Evolutionary conservation across 2,329 filamentous ascomycete species (phyloP).

Genomic region (Colletotrichum aenigma): DNA sequence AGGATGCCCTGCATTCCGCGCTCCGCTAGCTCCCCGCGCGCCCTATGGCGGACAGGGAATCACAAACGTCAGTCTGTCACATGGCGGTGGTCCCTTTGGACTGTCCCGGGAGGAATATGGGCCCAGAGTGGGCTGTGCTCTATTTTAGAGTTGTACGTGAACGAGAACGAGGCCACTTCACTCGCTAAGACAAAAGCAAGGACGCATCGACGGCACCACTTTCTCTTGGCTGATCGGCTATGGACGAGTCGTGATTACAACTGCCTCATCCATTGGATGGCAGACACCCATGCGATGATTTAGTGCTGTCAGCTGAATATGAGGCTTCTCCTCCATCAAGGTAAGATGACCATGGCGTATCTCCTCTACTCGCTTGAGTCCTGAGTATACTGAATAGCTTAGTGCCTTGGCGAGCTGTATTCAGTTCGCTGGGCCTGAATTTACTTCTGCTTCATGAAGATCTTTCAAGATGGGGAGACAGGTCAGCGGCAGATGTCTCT

Average conservation of each 20-base stretch:
- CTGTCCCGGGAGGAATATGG: background rate
- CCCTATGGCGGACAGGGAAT: background rate
- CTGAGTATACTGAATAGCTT: background rate
- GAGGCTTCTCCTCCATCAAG: background rate
- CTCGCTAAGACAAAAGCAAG: background rate
- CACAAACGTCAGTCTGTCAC: background rate
- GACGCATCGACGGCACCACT: background rate
- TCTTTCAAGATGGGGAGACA: rapidly evolving
- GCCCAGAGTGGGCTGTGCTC: background rate
- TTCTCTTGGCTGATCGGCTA: background rate
- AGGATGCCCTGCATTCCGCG: background rate
- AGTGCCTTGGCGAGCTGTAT: background rate
- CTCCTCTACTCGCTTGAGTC: background rate
- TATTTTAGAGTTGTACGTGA: background rate
- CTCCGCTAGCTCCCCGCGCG: background rate
- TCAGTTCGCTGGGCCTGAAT: background rate
- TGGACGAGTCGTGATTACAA: background rate
- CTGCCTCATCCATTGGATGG: background rate
- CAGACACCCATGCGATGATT: background rate
- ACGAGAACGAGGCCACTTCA: background rate
- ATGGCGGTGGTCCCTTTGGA: background rate
- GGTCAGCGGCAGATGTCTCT: background rate
- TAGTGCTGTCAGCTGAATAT: background rate
- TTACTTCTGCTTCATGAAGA: background rate
- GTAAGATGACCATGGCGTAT: background rate